Evolutionary conservation across 768 basidiomycete genomes (phyloP).

Genomic region (Macrolepiota dolichaula): DNA sequence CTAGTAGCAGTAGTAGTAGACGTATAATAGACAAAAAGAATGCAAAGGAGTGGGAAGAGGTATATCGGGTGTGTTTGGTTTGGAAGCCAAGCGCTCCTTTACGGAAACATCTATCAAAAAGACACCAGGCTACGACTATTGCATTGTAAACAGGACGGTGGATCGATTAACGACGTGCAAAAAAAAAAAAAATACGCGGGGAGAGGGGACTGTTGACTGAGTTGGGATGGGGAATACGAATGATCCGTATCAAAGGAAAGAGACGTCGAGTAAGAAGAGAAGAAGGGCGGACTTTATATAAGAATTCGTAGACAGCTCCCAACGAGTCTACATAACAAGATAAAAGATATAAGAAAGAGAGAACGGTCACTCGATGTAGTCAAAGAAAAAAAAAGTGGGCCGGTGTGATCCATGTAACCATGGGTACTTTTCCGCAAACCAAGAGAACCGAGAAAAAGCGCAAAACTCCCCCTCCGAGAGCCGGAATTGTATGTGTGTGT

Average conservation of each 20-base stretch:
- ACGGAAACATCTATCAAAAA: neutral
- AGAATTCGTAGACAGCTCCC: neutral
- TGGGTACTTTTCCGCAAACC: neutral
- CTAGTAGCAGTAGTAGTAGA: neutral
- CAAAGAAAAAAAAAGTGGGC: slow-evolving; percentile 10
- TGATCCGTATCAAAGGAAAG: neutral
- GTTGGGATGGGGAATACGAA: neutral
- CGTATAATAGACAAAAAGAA: too few species aligned
- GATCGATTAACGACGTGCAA: neutral
- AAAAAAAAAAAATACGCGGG: neutral
- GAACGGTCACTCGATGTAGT: neutral
- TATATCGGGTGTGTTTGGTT: neutral
- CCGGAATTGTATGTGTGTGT: too few species aligned
- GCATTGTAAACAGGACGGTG: neutral
- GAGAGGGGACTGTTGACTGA: neutral
- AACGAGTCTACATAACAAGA: slow-evolving; percentile 3
- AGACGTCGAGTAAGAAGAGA: neutral
- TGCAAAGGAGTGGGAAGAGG: neutral
- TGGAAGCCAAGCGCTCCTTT: neutral
- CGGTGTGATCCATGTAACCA: slow-evolving; percentile 14
- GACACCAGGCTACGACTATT: neutral
- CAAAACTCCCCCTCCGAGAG: neutral
- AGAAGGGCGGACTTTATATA: neutral
- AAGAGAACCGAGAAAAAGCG: too few species aligned
- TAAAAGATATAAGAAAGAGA: neutral